Evolutionary conservation across 805 yeast genomes (phyloP).

Genomic region (Ogataea trehaloabstinens): DNA sequence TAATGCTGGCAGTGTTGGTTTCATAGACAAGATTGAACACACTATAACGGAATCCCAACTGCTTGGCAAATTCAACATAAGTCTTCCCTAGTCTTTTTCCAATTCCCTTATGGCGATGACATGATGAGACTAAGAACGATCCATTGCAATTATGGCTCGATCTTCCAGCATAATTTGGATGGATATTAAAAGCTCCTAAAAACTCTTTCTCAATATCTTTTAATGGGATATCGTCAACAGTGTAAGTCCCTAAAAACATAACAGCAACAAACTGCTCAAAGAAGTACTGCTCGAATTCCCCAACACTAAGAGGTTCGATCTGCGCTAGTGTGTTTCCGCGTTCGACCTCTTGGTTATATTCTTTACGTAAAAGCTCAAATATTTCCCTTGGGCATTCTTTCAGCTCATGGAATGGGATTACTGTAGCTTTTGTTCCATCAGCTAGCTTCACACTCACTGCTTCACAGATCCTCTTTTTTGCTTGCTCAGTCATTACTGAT

Average conservation of each 20-base stretch:
- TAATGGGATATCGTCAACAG: not conserved
- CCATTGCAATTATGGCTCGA: conserved; percentile 87
- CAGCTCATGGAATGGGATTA: conserved; percentile 55
- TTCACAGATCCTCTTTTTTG: not conserved
- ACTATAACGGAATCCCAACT: conserved; percentile 74
- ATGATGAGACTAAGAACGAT: conserved; percentile 70
- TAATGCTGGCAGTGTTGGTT: conserved; percentile 70
- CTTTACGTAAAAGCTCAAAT: conserved; percentile 42
- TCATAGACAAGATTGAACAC: conserved; percentile 87
- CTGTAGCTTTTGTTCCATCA: conserved; percentile 39
- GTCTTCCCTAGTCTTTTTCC: conserved; percentile 69
- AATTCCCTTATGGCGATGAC: conserved; percentile 55
- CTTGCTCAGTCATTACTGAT: too few relatives aligned
- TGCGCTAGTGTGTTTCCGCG: conserved; percentile 79
- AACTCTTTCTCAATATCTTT: conserved; percentile 24
- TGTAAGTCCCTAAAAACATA: conserved; percentile 45
- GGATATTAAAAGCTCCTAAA: conserved; percentile 76
- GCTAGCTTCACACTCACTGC: conserved; percentile 18
- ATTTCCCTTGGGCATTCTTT: conserved; percentile 51
- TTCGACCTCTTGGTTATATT: conserved; percentile 64
- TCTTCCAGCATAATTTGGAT: conserved; percentile 84
- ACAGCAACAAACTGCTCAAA: conserved; percentile 65
- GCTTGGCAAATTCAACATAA: conserved; percentile 72
- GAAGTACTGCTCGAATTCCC: conserved; percentile 65
- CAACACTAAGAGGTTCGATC: conserved; percentile 36